Evolutionary conservation across 352 stramenopile genomes (phyloP).

Genomic region (Globisporangium barbulae): DNA sequence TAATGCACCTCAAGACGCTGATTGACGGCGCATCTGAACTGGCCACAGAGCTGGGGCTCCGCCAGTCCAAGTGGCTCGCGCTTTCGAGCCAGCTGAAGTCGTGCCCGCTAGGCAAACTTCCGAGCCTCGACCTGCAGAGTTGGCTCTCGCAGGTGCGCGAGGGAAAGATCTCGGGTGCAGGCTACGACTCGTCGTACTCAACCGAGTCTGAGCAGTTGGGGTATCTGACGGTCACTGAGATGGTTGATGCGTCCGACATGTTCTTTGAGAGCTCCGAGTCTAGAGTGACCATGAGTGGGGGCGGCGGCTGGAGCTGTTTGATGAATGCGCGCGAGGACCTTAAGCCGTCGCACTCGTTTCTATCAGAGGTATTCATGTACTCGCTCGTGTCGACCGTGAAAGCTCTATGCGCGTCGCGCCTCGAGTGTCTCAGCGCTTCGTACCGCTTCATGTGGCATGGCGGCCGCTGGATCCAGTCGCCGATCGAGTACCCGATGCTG

Average conservation of each 20-base stretch:
- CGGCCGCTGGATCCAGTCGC: constrained; percentile 53
- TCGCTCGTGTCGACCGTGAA: constrained; percentile 55
- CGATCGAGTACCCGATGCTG: constrained; percentile 39
- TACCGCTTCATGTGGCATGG: constrained; percentile 61
- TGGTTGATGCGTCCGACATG: constrained; percentile 20
- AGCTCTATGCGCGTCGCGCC: constrained; percentile 39
- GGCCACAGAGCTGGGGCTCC: constrained; percentile 28
- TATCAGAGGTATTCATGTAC: constrained; percentile 58
- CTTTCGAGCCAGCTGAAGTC: constrained; percentile 65
- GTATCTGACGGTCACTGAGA: constrained; percentile 11
- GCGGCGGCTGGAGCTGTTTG: constrained; percentile 26
- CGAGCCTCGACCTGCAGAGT: constrained; percentile 63
- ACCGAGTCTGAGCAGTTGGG: constrained; percentile 14
- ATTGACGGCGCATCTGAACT: constrained; percentile 22
- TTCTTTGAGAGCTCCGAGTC: constrained; percentile 22
- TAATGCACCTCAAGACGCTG: constrained; percentile 21
- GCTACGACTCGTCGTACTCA: constrained; percentile 38
- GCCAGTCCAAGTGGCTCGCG: constrained; percentile 66
- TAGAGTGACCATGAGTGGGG: background rate
- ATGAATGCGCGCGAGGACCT: constrained; percentile 40
- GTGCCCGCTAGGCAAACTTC: constrained; percentile 44
- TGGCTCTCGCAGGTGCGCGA: constrained; percentile 74
- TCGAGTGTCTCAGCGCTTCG: constrained; percentile 49
- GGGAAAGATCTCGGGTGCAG: constrained; percentile 74
- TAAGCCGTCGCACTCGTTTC: constrained; percentile 31